Percentiles rank a stretch among this genome's conserved stretches.
Conservation (phyloP, 176 grass and related monocot species). For the Canna indica region DNA sequence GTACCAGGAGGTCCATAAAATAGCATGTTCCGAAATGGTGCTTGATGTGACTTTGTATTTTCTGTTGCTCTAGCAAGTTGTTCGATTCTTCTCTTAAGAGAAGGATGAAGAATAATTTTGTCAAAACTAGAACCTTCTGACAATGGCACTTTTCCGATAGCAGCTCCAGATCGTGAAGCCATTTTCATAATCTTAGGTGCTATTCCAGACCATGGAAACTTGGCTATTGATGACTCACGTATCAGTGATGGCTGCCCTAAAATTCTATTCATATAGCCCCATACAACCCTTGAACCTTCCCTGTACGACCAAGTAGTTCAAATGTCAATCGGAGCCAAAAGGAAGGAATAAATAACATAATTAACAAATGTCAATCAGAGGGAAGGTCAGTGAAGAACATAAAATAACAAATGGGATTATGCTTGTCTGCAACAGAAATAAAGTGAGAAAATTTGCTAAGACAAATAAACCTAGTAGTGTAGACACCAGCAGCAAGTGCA, state of each 20-base stretch:
- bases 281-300: constrained; percentile 87
- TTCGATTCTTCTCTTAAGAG: constrained; percentile 75
- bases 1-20: constrained; percentile 99
- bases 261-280: constrained; percentile 94
- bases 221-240: constrained; percentile 89
- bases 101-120: constrained; percentile 80
- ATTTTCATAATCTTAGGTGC: constrained; percentile 19
- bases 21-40: constrained; percentile 93
- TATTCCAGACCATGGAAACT: constrained; percentile 56
- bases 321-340: background rate
- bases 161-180: constrained; percentile 20
- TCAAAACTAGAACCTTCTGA: constrained; percentile 35
- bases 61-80: constrained; percentile 82
- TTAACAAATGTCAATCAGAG: too few relatives aligned
- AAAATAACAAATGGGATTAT: background rate
- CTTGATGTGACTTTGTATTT: constrained; percentile 88
- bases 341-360: too few relatives aligned
- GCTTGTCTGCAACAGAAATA: background rate
- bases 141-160: constrained; percentile 21
- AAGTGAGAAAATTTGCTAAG: constrained; percentile 20
- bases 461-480: constrained; percentile 70
- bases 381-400: background rate
- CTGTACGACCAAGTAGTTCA: constrained; percentile 25
- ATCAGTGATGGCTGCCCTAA: constrained; percentile 89
- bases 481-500: constrained; percentile 80